Evolutionary conservation across 345 rosid species (phyloP), one percentile per base, ranked within the genome.

Genomic region (Clausena lansium): DNA sequence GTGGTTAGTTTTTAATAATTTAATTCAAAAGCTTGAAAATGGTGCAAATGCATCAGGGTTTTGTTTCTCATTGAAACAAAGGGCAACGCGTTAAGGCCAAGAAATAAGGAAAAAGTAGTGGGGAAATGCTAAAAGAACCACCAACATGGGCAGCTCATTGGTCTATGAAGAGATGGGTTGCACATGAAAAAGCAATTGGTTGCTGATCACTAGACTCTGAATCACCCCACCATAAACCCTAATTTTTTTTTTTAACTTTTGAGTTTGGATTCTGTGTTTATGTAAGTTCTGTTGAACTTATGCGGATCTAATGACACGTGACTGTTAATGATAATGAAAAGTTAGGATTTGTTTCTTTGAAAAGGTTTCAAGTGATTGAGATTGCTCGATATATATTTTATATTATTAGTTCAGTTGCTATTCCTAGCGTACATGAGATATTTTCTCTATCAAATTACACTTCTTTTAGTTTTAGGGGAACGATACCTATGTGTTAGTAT

Each of bases 81-180:
- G 69, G 65, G 87, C 80, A 67, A 80, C 47, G 75, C 82, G 79
- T 65, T 82, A 77, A 71, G 70, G 80, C 82, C 76, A 72, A 71
- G 50, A 73, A 72, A 72, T 24, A 77, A 30, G 75, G 71, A 71
- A 71, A 59, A 84, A 80, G 58, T 57, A 50, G 36, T 3, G 14
- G 50, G 28, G 61, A 38, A 67, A 58, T 63, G 45, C 33, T 39
- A 80, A 33, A 38, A 17, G 77, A 73, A 75, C 30, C 60, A 63
- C 67, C 54, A 77, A 77, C 76, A 71, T 74, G 81, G 83, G 74
- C 76, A 80, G 72, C 75, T 79, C 83, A 83, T 83, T 81, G 87
- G 88, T 82, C 81, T 70, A 67, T 70, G 80, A 79, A 70, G 17
- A 36, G 76, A 80, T 84, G 78, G 82, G 52, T 35, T 76, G 91